Base-by-base conservation (phyloP, 108 stramenopile species). In the Parmales sp. region DNA sequence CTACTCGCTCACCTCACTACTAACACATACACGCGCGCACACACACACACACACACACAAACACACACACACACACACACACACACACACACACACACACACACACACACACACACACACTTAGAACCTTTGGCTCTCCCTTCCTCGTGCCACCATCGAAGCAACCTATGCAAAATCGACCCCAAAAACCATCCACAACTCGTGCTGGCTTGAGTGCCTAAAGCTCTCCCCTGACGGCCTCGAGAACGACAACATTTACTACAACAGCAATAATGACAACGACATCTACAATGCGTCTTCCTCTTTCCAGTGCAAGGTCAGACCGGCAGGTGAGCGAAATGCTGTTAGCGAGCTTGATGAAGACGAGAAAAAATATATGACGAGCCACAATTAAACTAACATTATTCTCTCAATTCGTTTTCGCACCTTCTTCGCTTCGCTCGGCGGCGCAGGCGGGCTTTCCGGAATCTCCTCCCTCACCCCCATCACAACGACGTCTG, bases 401-500 rank as follows among this genome's bases (percentile, higher is more conserved):
- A n/a, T n/a, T n/a, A n/a, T n/a, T n/a, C n/a, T n/a, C n/a, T n/a
- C n/a, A n/a, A n/a, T n/a, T n/a, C n/a, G n/a, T n/a, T n/a, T n/a
- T n/a, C n/a, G n/a, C n/a, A n/a, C n/a, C n/a, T n/a, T n/a, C n/a
- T n/a, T 34, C 60, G 66, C 22, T 39, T 36, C 39, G 90, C 74
- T 92, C 7, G 82, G 90, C n/a, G 86, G 88, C 3, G 90, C 88
- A 48, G 90, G 89, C 76, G 90, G 90, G 11, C 65, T 91, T 36
- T 88, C 89, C 80, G 83, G 86, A 13, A 89, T 91, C 49, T 74
- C 79, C 5, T 81, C 80, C n/a, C 69, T 91, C 41, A 80, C 86
- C 37, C 87, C 88, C 20, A 86, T 83, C 41, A 78, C 85, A 7
- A 73, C 88, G 37, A 77, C 85, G 4, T 69, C 79, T 9, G 60